Conservation (phyloP, 2,329 filamentous ascomycete genomes). For the Chaetothyriales sp. region DNA sequence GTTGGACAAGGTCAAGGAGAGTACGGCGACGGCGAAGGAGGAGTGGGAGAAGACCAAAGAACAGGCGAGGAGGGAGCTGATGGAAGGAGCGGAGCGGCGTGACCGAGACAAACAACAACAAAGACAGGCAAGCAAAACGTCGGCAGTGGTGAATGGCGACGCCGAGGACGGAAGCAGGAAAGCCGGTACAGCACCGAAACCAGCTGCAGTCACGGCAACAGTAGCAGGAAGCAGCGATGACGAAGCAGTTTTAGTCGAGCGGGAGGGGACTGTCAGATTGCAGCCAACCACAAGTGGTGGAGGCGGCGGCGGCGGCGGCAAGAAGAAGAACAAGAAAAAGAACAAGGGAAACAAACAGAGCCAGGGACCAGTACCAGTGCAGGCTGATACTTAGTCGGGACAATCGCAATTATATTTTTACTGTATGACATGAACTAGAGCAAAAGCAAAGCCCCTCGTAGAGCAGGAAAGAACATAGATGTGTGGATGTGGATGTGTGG, state of each 20-base stretch:
- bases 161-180: not conserved
- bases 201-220: not conserved
- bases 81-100: conserved; percentile 26
- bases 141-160: not conserved
- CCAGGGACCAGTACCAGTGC: no score
- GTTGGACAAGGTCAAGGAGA: conserved; percentile 60
- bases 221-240: not conserved
- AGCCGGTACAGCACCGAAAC: not conserved
- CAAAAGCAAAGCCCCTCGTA: not conserved
- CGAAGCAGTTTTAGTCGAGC: not conserved
- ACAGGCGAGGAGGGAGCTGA: conserved; percentile 75
- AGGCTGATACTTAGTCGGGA: not conserved
- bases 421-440: not conserved
- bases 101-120: not conserved
- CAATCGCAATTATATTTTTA: not conserved
- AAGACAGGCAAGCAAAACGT: no score
- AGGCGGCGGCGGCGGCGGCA: not conserved
- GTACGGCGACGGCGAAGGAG: conserved; percentile 59
- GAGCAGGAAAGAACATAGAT: no score
- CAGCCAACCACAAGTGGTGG: not conserved
- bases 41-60: conserved; percentile 81
- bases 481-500: no score
- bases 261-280: not conserved
- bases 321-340: conserved; percentile 2
- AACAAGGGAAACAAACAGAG: not conserved